A percentile compares a stretch with the other conserved stretches of the same genome.
These are phyloP conservation scores for Mycena vitilis DNA, from an alignment of 768 basidiomycete species.

Conservation along the genomic window DNA sequence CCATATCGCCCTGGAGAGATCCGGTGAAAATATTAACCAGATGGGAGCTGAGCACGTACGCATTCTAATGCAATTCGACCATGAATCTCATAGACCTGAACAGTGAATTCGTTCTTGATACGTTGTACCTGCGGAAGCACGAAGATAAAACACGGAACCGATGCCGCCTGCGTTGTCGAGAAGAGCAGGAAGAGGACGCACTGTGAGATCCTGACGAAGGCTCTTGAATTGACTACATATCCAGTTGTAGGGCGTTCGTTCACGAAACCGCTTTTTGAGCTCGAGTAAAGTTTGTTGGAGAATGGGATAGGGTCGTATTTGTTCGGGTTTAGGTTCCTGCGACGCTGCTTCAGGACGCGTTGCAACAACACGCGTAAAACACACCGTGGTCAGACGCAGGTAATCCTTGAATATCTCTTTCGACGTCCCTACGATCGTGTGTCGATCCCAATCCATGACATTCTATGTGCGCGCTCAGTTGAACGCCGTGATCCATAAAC, in stretches of 20 bases:
- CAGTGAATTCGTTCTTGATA: constrained; percentile 98
- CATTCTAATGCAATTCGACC: constrained; percentile 96
- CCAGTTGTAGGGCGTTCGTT: constrained; percentile 83
- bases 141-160: constrained; percentile 26
- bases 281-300: constrained; percentile 87
- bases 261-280: constrained; percentile 89
- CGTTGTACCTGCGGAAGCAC: constrained; percentile 85
- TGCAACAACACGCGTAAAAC: constrained; percentile 34
- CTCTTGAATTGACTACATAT: constrained; percentile 99
- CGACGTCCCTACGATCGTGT: constrained; percentile 94
- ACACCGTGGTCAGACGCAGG: constrained; percentile 89
- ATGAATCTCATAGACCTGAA: constrained; percentile 97
- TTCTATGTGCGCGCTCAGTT: constrained; percentile 64
- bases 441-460: constrained; percentile 95
- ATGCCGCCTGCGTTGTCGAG: constrained; percentile 41
- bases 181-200: constrained; percentile 56
- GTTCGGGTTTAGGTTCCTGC: constrained; percentile 94
- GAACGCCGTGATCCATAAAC: constrained; percentile 7
- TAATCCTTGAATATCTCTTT: constrained; percentile 95
- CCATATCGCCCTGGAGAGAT: constrained; percentile 84
- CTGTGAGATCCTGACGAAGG: constrained; percentile 96
- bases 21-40: constrained; percentile 16
- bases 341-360: constrained; percentile 9
- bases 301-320: constrained; percentile 89
- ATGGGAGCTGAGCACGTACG: constrained; percentile 54